Percentiles rank a stretch among this genome's conserved stretches.
These are phyloP conservation scores for Inga oerstediana DNA, from an alignment of 306 rosid genomes.

Conservation along the genomic window DNA sequence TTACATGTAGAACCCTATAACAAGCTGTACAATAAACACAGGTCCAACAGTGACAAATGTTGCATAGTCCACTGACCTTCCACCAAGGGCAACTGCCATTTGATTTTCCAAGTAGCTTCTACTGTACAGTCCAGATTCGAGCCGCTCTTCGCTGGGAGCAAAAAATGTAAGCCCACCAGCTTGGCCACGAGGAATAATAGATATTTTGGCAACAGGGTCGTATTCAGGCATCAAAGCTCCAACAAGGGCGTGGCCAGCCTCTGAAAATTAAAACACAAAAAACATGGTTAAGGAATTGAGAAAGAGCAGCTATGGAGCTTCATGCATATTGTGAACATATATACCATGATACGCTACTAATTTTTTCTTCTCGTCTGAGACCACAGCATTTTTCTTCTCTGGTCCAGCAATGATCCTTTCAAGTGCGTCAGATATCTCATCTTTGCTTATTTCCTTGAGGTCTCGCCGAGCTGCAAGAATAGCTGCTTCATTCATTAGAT, in stretches of 20 bases:
- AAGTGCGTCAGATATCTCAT: slow-evolving; percentile 96
- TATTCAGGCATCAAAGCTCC: slow-evolving; percentile 63
- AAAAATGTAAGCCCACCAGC: slow-evolving; percentile 63
- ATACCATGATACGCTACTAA: slow-evolving; percentile 70
- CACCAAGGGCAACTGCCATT: slow-evolving; percentile 96
- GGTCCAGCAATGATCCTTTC: slow-evolving; percentile 99
- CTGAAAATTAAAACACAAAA: slow-evolving; percentile 48
- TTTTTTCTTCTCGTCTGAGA: slow-evolving; percentile 97
- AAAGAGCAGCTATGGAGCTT: background rate
- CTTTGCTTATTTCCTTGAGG: slow-evolving; percentile 96
- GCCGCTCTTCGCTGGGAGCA: slow-evolving; percentile 60
- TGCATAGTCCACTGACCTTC: slow-evolving; percentile 49
- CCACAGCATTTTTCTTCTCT: slow-evolving; percentile 97
- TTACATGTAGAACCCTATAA: background rate
- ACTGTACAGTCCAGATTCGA: slow-evolving; percentile 74
- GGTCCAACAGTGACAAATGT: background rate
- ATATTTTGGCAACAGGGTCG: slow-evolving; percentile 89
- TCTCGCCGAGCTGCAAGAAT: slow-evolving; percentile 99
- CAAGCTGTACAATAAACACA: background rate
- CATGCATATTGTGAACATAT: background rate
- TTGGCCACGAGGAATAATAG: slow-evolving; percentile 92
- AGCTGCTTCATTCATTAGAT: slow-evolving; percentile 99
- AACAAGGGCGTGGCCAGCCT: slow-evolving; percentile 89
- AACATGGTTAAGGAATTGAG: background rate
- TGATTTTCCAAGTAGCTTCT: slow-evolving; percentile 99